Evolutionary conservation across 164 flowering plant species (phyloP).

Genomic region (Echeveria elegans): DNA sequence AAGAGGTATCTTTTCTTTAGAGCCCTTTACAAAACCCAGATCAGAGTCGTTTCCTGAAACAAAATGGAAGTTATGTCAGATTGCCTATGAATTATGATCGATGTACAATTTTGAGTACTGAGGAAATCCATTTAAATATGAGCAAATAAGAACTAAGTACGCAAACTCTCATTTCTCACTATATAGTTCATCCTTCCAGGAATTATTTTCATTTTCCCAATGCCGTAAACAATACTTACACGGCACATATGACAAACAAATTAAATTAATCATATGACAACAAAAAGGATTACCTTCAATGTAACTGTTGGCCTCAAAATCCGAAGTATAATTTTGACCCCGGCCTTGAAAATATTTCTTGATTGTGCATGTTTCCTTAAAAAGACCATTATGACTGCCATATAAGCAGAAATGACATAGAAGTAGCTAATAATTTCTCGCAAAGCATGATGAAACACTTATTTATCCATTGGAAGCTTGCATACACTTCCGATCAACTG

Average conservation of each 20-base stretch:
- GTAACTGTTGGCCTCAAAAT: slow-evolving; percentile 9
- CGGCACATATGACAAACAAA: neutral
- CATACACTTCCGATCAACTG: neutral
- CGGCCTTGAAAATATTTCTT: slow-evolving; percentile 9
- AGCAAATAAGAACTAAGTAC: too few relatives aligned
- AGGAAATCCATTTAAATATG: neutral
- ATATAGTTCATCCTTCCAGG: neutral
- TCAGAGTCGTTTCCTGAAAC: neutral
- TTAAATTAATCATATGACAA: neutral
- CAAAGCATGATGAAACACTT: neutral
- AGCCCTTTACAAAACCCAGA: neutral
- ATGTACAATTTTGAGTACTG: too few relatives aligned
- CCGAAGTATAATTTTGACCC: slow-evolving; percentile 12
- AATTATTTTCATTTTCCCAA: neutral
- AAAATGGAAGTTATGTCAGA: neutral
- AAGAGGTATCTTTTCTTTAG: neutral
- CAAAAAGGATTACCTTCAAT: slow-evolving; percentile 12
- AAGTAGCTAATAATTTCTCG: neutral
- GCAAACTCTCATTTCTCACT: neutral
- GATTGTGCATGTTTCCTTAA: slow-evolving; percentile 6
- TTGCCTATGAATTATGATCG: neutral
- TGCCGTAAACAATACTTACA: neutral
- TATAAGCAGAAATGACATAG: neutral
- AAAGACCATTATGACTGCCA: slow-evolving; percentile 1
- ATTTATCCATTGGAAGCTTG: neutral